A percentile compares a stretch with the other conserved stretches of the same genome.
These are phyloP conservation scores for Coffea canephora DNA, from an alignment of 257 asterid genomes.

Conservation along the genomic window DNA sequence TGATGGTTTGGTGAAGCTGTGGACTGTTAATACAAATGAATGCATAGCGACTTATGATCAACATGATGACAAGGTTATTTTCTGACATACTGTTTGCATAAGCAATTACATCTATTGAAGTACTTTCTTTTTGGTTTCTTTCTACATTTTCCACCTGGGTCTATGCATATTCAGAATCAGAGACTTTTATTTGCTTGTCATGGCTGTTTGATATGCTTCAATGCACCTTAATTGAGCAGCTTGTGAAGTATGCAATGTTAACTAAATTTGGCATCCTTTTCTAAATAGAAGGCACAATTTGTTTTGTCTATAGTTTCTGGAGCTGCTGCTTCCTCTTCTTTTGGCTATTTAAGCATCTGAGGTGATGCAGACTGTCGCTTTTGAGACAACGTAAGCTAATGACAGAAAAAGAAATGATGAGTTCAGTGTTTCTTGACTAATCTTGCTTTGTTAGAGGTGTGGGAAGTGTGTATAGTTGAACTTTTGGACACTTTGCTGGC, in stretches of 20 bases:
- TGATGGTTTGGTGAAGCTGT: constrained; percentile 93
- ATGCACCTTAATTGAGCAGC: background rate
- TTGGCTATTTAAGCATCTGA: background rate
- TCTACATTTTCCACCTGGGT: background rate
- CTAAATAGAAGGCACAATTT: background rate
- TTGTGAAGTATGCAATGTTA: background rate
- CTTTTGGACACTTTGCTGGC: background rate
- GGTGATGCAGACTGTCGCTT: background rate
- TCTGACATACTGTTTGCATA: constrained; percentile 8
- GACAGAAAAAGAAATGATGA: no score
- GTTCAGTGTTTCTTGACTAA: no score
- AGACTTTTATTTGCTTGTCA: background rate
- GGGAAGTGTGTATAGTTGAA: background rate
- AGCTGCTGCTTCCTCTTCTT: background rate
- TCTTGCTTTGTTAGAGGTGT: no score
- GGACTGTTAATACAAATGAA: constrained; percentile 90
- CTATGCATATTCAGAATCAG: background rate
- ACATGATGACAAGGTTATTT: constrained; percentile 87
- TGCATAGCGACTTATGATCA: constrained; percentile 95
- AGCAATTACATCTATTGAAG: background rate
- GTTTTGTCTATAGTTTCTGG: background rate
- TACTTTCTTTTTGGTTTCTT: background rate
- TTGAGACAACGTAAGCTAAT: background rate
- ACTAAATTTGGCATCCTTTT: background rate
- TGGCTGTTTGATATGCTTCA: background rate